phyloP scores from a whole-genome alignment of 2,329 filamentous ascomycete species.

The Fusarium mundagurra region DNA sequence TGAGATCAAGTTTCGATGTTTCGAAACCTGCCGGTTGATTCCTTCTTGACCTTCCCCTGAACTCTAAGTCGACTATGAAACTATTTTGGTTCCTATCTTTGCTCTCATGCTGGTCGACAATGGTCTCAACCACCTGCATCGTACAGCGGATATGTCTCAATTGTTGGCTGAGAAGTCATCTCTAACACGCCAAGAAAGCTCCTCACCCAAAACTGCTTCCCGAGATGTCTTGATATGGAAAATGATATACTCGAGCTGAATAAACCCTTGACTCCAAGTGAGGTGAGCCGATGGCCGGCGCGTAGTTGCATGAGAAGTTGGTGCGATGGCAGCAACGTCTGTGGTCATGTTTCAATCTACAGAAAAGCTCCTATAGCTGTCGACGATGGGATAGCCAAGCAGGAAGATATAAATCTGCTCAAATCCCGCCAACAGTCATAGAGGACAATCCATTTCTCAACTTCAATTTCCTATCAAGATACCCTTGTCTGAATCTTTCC shows the following conservation, averaged over 20 bases:
- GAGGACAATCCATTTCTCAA: not conserved
- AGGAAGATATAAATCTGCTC: not conserved
- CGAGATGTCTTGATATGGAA: not conserved
- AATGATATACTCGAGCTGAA: not conserved
- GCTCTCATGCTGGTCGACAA: not conserved
- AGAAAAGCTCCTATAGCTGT: not conserved
- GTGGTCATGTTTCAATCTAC: not conserved
- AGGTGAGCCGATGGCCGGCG: slow-evolving; percentile 1
- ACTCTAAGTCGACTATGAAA: not conserved
- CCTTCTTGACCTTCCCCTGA: not conserved
- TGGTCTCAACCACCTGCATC: not conserved
- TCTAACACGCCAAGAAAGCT: not conserved
- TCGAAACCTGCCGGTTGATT: slow-evolving; percentile 10
- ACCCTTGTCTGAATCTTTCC: not conserved
- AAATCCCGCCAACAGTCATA: not conserved
- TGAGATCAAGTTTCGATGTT: not conserved
- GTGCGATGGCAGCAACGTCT: not conserved
- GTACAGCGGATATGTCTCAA: no score
- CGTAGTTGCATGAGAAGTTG: slow-evolving; percentile 17
- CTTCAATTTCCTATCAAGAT: not conserved
- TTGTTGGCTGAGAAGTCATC: not conserved
- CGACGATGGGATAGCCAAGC: not conserved
- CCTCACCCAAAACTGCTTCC: not conserved
- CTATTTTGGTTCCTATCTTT: not conserved
- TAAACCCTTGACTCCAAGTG: not conserved